Evolutionary conservation across 2,329 filamentous ascomycete species (phyloP), one percentile per base, ranked within the genome.

Genomic region (Colletotrichum ledebouriae): DNA sequence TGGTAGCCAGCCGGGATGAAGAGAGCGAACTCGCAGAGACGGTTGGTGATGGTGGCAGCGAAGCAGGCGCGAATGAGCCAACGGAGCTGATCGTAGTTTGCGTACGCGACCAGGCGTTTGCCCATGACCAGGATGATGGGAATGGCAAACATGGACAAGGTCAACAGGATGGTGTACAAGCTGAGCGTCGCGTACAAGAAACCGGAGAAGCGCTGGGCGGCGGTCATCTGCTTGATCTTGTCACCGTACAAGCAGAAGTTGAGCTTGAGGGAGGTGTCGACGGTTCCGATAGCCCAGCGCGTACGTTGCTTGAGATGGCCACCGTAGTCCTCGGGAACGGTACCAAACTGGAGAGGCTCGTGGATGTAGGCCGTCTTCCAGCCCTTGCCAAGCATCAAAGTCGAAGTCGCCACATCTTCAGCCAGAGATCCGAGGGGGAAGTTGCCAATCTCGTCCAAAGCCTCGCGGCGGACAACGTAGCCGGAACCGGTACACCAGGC

Each of bases 401-500:
- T 86, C 6, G 87, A 89, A 3, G 85, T 89, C 56, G 83, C 84
- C 2, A 88, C 84, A 73, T 91, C 89, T 74, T 91, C 89, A 4
- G 86, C 84, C 7, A 90, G 77, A 4, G 86, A 88, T 13, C 84
- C 86, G 1, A 86, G 81, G 0, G 88, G 88, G 70, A 89, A 90
- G 71, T 88, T 86, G 72, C 87, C 88, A 68, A 90, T 89, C 20
- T 85, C 81, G 17, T 88, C 85, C 4, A 91, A 79, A 6, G 89
- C 88, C 60, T 83, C 77, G n/a, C 88, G 86, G 3, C 88, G 86
- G 33, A 85, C 82, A 4, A 87, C 78, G 71, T 89, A 90, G 6
- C 89, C 89, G 5, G 88, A 90, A 4, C 89, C 88, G n/a, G 86
- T 88, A 72, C 87, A 89, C 84, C 87, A 88, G n/a, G 87, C 87